A percentile compares a stretch with the other conserved stretches of the same genome.
Conservation (phyloP, 306 rosid species). For the Vigna radiata region DNA sequence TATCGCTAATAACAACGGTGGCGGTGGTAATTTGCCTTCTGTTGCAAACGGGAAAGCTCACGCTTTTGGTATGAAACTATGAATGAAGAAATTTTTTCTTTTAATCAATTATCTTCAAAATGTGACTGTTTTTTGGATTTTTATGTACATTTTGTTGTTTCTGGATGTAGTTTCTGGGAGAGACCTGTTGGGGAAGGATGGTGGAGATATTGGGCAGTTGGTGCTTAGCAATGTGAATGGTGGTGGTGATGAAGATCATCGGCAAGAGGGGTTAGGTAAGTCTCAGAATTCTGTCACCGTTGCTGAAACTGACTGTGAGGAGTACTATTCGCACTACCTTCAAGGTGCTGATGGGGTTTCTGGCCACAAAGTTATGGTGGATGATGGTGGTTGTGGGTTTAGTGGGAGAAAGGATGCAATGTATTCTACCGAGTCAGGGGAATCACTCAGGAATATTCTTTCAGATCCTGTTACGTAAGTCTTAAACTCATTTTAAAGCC, state of each 20-base stretch:
- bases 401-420: conserved; percentile 80
- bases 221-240: conserved; percentile 52
- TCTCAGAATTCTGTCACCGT: conserved; percentile 62
- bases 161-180: conserved; percentile 65
- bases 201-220: conserved; percentile 57
- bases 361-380: conserved; percentile 68
- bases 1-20: conserved; percentile 32
- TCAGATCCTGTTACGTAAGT: conserved; percentile 95
- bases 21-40: conserved; percentile 33
- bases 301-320: conserved; percentile 78
- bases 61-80: conserved; percentile 63
- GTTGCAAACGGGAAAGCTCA: conserved; percentile 73
- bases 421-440: conserved; percentile 72
- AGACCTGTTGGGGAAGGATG: conserved; percentile 69
- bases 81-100: conserved; percentile 12
- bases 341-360: conserved; percentile 74
- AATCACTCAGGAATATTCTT: conserved; percentile 82
- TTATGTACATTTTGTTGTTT: conserved; percentile 16
- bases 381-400: conserved; percentile 82
- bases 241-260: conserved; percentile 54
- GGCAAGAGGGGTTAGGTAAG: conserved; percentile 68
- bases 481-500: neutral
- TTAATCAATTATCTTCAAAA: conserved; percentile 14
- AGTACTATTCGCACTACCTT: conserved; percentile 85
- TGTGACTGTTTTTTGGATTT: neutral